Evolutionary conservation across 306 rosid genomes (phyloP), one percentile per base, ranked within the genome.

Genomic region (Casuarina cunninghamiana): DNA sequence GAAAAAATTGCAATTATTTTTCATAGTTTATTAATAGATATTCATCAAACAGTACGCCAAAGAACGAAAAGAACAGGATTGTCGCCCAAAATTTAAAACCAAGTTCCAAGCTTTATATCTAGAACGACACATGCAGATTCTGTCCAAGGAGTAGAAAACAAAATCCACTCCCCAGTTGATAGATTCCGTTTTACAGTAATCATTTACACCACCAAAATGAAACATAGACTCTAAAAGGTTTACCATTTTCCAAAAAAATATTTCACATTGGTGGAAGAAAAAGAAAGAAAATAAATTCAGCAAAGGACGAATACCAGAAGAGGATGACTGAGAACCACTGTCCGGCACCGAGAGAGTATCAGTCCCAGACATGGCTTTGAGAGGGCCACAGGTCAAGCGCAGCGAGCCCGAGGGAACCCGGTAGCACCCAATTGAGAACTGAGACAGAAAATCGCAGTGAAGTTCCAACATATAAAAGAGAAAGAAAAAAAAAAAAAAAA

Each of bases 341-440:
- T 77, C 67, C 12, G 90, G 67, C 16, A 35, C 53, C 35, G 88
- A 63, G 48, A 81, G 6, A 7, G 88, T 48, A 26, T 82, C 85
- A 45, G 76, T 74, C 6, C 88, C 79, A 32, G 96, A 89, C 97
- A 94, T 90, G 66, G 92, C 90, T 82, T 75, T 87, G 83, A 90
- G 77, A 46, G 87, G 78, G 43, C 74, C 13, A 60, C 73, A 83
- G 76, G 79, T 75, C 65, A 81, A 78, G 51, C 55, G 80, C 65
- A 78, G 74, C 42, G 83, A 75, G 51, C 83, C 78, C 1, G 82
- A 78, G 63, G 62, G 77, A 69, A 78, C 62, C 76, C 83, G 83
- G 62, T 51, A 65, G 53, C 38, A 55, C 15, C 65, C 81, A 72
- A 74, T 55, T 53, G 65, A 74, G 71, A 79, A 76, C 73, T 80